These are phyloP conservation scores for Vitis labrusca DNA, from an alignment of 164 flowering plant genomes.

Conservation along the genomic window DNA sequence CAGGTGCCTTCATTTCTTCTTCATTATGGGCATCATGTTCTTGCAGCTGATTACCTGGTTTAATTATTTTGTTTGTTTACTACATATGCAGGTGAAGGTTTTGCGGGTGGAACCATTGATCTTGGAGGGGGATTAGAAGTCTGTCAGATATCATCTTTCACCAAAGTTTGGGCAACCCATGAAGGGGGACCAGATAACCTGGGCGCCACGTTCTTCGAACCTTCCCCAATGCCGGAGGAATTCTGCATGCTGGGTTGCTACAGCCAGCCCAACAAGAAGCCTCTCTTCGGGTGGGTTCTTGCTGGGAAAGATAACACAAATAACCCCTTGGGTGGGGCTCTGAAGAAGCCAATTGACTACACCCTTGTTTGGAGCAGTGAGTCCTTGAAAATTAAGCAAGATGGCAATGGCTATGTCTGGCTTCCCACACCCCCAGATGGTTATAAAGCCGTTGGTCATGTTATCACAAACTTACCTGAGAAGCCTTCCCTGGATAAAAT, in stretches of 20 bases:
- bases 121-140: conserved; percentile 77
- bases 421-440: conserved; percentile 66
- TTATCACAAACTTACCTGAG: conserved; percentile 55
- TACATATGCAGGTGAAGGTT: conserved; percentile 53
- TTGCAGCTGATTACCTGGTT: neutral
- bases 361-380: conserved; percentile 67
- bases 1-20: conserved; percentile 26
- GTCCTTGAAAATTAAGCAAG: conserved; percentile 53
- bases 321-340: conserved; percentile 9
- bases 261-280: conserved; percentile 63
- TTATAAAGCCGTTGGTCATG: conserved; percentile 56
- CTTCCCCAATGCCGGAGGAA: conserved; percentile 56
- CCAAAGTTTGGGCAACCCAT: conserved; percentile 64
- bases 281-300: conserved; percentile 70
- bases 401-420: conserved; percentile 65
- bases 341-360: conserved; percentile 61
- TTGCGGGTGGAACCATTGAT: conserved; percentile 68
- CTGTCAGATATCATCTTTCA: conserved; percentile 51
- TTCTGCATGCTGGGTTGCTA: conserved; percentile 73
- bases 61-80: neutral
- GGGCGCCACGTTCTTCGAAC: conserved; percentile 77
- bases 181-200: conserved; percentile 67
- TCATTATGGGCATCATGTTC: neutral
- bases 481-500: conserved; percentile 70
- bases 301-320: conserved; percentile 39